A percentile compares a stretch with the other conserved stretches of the same genome.
Conservation (phyloP, 75 land plant species). For the Adiantum capillusveneris region DNA sequence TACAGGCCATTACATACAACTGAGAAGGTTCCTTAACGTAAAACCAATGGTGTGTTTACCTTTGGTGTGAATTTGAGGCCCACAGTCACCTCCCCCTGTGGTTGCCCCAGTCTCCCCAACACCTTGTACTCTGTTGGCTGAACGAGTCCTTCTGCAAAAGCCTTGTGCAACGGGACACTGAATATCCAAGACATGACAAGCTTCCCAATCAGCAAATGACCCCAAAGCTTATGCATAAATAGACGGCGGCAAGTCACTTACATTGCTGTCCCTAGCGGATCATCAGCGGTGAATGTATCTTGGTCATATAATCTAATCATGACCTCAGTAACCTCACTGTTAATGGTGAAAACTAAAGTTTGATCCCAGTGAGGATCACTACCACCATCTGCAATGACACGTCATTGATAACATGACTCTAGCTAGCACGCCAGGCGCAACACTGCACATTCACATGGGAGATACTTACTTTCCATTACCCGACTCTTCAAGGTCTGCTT, state of each 20-base stretch:
- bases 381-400: conserved; percentile 11
- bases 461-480: background rate
- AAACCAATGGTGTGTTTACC: too few species aligned
- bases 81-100: conserved; percentile 2
- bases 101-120: background rate
- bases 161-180: conserved; percentile 6
- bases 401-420: background rate
- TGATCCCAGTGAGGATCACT: conserved; percentile 17
- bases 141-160: background rate
- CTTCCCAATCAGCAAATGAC: background rate
- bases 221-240: background rate
- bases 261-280: conserved; percentile 14
- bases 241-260: background rate
- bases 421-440: background rate
- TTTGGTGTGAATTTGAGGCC: conserved; percentile 12
- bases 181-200: background rate
- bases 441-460: background rate
- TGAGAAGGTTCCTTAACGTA: too few species aligned
- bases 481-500: conserved; percentile 4
- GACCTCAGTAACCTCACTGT: conserved; percentile 14
- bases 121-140: background rate
- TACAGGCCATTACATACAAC: too few species aligned
- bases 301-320: conserved; percentile 14
- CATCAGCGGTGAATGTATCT: conserved; percentile 18
- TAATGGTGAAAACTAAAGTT: conserved; percentile 10